Percentiles rank a stretch among this genome's conserved stretches.
Evolutionary conservation across 345 rosid genomes (phyloP).

Genomic region (Litchi chinensis): DNA sequence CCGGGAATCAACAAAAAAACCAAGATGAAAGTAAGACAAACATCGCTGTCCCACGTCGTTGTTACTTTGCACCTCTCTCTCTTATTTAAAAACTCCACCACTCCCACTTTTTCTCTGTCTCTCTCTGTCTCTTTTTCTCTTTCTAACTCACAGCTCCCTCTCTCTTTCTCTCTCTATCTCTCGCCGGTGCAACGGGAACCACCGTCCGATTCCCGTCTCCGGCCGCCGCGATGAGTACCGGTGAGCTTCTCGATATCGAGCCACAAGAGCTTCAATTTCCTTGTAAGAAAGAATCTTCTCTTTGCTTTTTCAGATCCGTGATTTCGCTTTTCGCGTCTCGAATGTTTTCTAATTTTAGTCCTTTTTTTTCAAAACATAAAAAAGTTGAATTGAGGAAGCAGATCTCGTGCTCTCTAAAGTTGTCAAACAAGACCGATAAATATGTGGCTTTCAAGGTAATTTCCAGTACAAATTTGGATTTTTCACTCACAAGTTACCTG

Average conservation of each 20-base stretch:
- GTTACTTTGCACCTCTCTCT: slow-evolving; percentile 5
- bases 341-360: slow-evolving; percentile 12
- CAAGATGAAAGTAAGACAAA: slow-evolving; percentile 20
- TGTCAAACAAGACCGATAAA: slow-evolving; percentile 62
- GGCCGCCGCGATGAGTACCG: slow-evolving; percentile 44
- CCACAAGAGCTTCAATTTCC: slow-evolving; percentile 84
- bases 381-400: slow-evolving; percentile 79
- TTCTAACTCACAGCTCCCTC: not conserved
- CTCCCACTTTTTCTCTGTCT: slow-evolving; percentile 1
- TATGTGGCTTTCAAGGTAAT: slow-evolving; percentile 84
- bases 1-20: not conserved
- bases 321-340: slow-evolving; percentile 4
- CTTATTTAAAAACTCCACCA: slow-evolving; percentile 15
- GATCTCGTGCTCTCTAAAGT: slow-evolving; percentile 75
- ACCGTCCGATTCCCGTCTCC: not conserved
- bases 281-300: slow-evolving; percentile 37
- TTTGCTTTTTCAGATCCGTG: slow-evolving; percentile 17
- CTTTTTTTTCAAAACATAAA: not conserved
- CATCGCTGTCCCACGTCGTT: slow-evolving; percentile 35
- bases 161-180: too few relatives aligned
- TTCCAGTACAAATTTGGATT: not conserved
- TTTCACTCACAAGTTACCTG: not conserved
- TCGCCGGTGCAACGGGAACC: not conserved
- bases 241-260: slow-evolving; percentile 68
- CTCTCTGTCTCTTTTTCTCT: too few relatives aligned